phyloP scores from a whole-genome alignment of 1,284 basidiomycete species.

The Gomphus sp. region DNA sequence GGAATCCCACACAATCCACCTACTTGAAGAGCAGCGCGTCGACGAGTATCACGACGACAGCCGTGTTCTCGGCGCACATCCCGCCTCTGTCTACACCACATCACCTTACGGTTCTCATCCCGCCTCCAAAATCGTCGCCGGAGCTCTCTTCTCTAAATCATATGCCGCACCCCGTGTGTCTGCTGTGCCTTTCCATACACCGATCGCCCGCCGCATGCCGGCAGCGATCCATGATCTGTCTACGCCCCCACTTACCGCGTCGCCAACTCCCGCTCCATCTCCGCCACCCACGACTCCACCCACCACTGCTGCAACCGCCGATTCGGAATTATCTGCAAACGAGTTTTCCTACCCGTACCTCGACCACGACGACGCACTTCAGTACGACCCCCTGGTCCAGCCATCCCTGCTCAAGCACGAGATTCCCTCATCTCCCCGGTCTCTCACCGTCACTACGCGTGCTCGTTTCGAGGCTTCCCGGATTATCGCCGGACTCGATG shows the following conservation, averaged over 20 bases:
- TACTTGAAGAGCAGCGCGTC: constrained; percentile 9
- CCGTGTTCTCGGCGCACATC: constrained; percentile 61
- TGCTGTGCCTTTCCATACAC: too few relatives aligned
- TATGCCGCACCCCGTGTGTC: constrained; percentile 9
- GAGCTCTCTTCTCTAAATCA: constrained; percentile 10
- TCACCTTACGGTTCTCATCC: constrained; percentile 1
- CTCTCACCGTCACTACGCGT: constrained; percentile 68
- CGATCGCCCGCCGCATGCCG: too few relatives aligned
- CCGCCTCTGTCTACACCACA: constrained; percentile 5
- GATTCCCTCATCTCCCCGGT: constrained; percentile 49
- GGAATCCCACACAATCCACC: constrained; percentile 3
- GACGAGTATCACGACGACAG: constrained; percentile 12
- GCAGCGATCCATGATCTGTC: too few relatives aligned
- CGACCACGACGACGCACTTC: too few relatives aligned
- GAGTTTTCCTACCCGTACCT: too few relatives aligned
- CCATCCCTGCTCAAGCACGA: constrained; percentile 88
- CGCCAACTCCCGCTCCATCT: neutral
- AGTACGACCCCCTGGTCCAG: constrained; percentile 81
- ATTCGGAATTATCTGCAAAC: neutral
- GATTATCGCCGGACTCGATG: too few relatives aligned
- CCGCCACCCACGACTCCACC: too few relatives aligned
- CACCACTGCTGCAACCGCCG: neutral
- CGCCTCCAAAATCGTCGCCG: neutral
- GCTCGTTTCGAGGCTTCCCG: too few relatives aligned
- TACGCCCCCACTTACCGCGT: constrained; percentile 8